Conservation (phyloP, 2,329 filamentous ascomycete genomes). For the Neoarthrinium moseri region DNA sequence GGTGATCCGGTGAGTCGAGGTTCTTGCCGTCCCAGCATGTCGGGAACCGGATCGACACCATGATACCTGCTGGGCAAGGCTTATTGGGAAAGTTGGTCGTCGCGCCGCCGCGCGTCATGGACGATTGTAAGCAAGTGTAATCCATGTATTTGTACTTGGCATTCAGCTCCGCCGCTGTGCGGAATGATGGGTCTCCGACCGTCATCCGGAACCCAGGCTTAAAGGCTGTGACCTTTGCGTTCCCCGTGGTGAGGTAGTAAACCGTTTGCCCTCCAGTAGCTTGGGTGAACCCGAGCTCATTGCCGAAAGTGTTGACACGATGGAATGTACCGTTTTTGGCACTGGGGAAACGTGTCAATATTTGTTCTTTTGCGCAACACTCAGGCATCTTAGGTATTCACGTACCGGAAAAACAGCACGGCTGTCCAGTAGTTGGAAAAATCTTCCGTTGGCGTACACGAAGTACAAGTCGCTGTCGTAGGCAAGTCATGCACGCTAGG, state of each 20-base stretch:
- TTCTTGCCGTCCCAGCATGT: conserved; percentile 49
- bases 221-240: conserved; percentile 28
- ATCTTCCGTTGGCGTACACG: conserved; percentile 35
- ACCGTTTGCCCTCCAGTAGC: conserved; percentile 28
- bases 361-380: no score
- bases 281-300: no score
- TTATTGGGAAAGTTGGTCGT: conserved; percentile 36
- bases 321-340: conserved; percentile 28
- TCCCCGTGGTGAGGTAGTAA: conserved; percentile 29
- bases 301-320: conserved; percentile 27
- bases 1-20: conserved; percentile 46
- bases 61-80: conserved; percentile 39
- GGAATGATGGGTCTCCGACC: conserved; percentile 31
- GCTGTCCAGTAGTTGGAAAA: conserved; percentile 36
- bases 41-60: conserved; percentile 40
- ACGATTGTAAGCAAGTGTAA: conserved; percentile 39
- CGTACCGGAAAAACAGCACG: conserved; percentile 22
- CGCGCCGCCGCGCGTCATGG: conserved; percentile 37
- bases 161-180: conserved; percentile 30
- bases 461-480: conserved; percentile 40
- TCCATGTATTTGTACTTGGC: conserved; percentile 31
- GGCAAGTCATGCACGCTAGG: conserved; percentile 30
- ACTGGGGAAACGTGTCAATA: no score
- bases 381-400: no score
- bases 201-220: conserved; percentile 40